These are phyloP conservation scores for Candolleomyces eurysporus DNA, from an alignment of 768 basidiomycete species.

Conservation along the genomic window DNA sequence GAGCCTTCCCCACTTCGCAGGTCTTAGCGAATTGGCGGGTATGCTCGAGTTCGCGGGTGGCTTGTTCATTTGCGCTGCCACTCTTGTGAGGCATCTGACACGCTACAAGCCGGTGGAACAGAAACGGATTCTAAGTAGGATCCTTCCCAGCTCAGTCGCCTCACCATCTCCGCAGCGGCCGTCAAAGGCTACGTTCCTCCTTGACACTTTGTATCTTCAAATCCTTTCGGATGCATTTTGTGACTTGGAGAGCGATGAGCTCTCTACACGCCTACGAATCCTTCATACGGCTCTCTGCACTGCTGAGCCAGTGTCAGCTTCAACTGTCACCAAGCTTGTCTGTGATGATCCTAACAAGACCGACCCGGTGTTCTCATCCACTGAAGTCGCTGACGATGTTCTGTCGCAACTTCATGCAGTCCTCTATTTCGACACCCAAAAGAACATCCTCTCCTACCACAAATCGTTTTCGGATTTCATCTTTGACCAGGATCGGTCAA, in stretches of 20 bases:
- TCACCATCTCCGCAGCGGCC: background rate
- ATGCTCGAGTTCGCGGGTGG: conserved; percentile 16
- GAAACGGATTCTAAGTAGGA: background rate
- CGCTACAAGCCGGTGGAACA: background rate
- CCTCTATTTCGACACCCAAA: conserved; percentile 15
- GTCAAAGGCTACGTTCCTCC: background rate
- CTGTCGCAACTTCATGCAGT: conserved; percentile 15
- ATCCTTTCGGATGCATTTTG: conserved; percentile 16
- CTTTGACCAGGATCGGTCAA: conserved; percentile 11
- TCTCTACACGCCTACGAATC: conserved; percentile 9
- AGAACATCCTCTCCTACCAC: conserved; percentile 17
- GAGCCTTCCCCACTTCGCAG: background rate
- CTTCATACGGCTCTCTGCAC: conserved; percentile 21
- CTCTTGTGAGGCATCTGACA: conserved; percentile 17
- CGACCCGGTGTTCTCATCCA: background rate
- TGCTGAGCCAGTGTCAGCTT: conserved; percentile 13
- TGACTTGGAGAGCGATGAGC: conserved; percentile 5
- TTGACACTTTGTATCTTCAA: conserved; percentile 15
- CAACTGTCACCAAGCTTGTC: conserved; percentile 14
- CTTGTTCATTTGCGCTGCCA: conserved; percentile 28
- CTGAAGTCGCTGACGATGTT: background rate
- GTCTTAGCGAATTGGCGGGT: conserved; percentile 3
- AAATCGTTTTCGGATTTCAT: conserved; percentile 22
- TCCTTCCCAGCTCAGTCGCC: too few relatives aligned
- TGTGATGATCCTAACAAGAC: background rate